Evolutionary conservation across 768 basidiomycete species (phyloP), one percentile per base, ranked within the genome.

Genomic region (Heimioporus sp.): DNA sequence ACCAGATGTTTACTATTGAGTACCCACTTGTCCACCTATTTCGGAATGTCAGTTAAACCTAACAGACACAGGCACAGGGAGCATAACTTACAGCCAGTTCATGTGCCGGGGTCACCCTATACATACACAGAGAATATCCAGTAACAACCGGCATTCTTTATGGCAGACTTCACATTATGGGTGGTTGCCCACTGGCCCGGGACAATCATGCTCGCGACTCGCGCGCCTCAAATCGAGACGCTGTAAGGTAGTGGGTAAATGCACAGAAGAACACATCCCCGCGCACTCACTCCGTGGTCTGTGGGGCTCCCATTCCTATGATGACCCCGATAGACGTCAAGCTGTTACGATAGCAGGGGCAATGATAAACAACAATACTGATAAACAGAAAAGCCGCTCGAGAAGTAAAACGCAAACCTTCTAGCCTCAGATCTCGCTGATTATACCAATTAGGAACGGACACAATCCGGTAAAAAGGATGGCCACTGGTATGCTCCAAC

Each of bases 391-490:
- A 24, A 31, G 34, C 34, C 24, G 5, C 19, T n/a, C 1, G 45
- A 46, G 44, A 15, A 15, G 42, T 19, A 16, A 32, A 52, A 49
- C 4, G 8, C 51, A 36, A 56, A 83, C 84, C 75, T 82, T 91
- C 46, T 89, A 73, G 1, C 90, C 90, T 59, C 82, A 82, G 15
- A 92, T 66, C 24, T 92, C n/a, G n/a, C n/a, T n/a, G n/a, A 90
- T 68, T 0, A 83, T 78, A 35, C 76, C 79, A 87, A 89, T 90
- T 2, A 85, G 39, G 30, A 88, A 53, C 0, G 90, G 90, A 44
- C 82, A 71, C n/a, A 73, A 58, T 2, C 90, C 90, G 69, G 91
- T 90, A 4, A 85, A 55, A 2, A 86, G 70, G 52, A 90, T 82
- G 68, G 88, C 91, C 17, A 87, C 51, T 1, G 88, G 85, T 31